These are phyloP conservation scores for Macrophomina phaseolina DNA, from an alignment of 2,329 filamentous ascomycete species.

Conservation along the genomic window DNA sequence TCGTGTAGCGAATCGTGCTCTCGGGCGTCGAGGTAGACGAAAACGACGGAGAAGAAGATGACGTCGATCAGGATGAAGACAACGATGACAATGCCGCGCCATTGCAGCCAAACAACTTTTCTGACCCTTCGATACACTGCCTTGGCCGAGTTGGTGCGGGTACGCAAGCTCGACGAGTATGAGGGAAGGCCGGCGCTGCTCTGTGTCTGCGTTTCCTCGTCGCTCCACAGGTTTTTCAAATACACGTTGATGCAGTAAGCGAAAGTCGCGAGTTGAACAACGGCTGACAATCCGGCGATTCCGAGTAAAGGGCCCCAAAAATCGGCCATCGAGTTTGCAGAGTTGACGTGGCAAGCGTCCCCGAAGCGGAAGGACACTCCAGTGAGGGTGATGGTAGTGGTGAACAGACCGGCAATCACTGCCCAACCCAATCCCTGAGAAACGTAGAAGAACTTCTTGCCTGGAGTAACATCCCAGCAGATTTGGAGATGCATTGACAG, in stretches of 20 bases:
- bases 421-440: constrained; percentile 84
- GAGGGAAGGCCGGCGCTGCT: constrained; percentile 71
- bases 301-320: constrained; percentile 90
- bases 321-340: constrained; percentile 78
- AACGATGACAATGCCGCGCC: constrained; percentile 90
- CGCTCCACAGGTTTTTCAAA: constrained; percentile 75
- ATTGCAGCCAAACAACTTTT: constrained; percentile 88
- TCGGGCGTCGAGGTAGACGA: constrained; percentile 77
- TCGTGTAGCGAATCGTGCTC: constrained; percentile 63
- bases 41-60: constrained; percentile 90
- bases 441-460: constrained; percentile 85
- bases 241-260: constrained; percentile 95
- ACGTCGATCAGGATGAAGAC: constrained; percentile 89
- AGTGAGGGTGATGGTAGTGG: constrained; percentile 79
- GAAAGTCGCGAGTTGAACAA: constrained; percentile 80
- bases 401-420: constrained; percentile 76
- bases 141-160: constrained; percentile 71
- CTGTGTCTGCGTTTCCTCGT: constrained; percentile 70
- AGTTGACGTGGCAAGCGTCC: constrained; percentile 91
- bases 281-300: constrained; percentile 75
- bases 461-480: constrained; percentile 93
- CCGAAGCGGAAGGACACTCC: constrained; percentile 96
- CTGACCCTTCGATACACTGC: constrained; percentile 87
- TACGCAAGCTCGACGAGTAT: constrained; percentile 71
- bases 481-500: constrained; percentile 95